phyloP scores from a whole-genome alignment of 148 eudicot genomes.

The Rhododendron kiyosumense region DNA sequence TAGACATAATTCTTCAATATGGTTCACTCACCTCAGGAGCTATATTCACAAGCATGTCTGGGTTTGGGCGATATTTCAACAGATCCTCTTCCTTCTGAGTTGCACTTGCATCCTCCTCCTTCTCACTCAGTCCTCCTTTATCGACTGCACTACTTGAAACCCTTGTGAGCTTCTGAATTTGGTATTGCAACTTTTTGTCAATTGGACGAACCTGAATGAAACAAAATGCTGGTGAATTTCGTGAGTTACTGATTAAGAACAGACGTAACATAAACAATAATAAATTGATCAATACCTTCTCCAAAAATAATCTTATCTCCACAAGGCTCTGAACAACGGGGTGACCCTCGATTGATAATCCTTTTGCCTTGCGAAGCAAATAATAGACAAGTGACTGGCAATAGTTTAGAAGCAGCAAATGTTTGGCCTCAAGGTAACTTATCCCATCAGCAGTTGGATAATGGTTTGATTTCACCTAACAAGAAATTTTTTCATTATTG shows the following conservation, averaged over 20 bases:
- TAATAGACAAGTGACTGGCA: conserved; percentile 93
- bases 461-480: conserved; percentile 67
- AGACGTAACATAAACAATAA: neutral
- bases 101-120: conserved; percentile 29
- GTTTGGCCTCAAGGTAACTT: conserved; percentile 91
- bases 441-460: conserved; percentile 76
- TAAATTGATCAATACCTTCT: conserved; percentile 50
- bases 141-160: conserved; percentile 31
- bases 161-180: conserved; percentile 62
- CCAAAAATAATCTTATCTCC: conserved; percentile 80
- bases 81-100: conserved; percentile 52
- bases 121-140: conserved; percentile 28
- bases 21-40: conserved; percentile 43
- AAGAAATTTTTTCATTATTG: neutral
- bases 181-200: conserved; percentile 83
- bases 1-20: neutral
- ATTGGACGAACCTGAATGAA: conserved; percentile 73
- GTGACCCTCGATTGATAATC: conserved; percentile 81
- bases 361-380: conserved; percentile 78
- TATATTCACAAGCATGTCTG: conserved; percentile 48
- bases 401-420: conserved; percentile 79
- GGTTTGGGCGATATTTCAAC: conserved; percentile 68
- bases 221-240: neutral
- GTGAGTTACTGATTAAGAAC: neutral
- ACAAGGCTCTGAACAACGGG: conserved; percentile 82